A percentile compares a stretch with the other conserved stretches of the same genome.
Evolutionary conservation across 495 filamentous ascomycete species (phyloP).

Genomic region (Pyrenula aspistea): DNA sequence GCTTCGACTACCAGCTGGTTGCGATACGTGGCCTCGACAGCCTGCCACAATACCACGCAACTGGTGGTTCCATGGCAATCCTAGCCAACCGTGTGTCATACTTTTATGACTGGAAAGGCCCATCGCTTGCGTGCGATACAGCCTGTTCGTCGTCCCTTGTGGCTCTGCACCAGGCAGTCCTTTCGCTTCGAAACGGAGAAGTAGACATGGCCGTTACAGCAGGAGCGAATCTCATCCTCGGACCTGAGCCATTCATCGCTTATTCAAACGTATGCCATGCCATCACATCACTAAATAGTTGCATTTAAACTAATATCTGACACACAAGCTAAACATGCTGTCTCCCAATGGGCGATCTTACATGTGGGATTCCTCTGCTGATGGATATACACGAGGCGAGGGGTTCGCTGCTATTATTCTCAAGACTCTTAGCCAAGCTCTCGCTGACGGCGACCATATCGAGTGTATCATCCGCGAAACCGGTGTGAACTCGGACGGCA

Average conservation of each 20-base stretch:
- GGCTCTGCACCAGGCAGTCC: slow-evolving; percentile 27
- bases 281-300: slow-evolving; percentile 1
- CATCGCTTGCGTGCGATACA: slow-evolving; percentile 20
- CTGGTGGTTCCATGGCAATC: slow-evolving; percentile 14
- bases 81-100: slow-evolving; percentile 17
- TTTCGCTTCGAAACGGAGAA: slow-evolving; percentile 29
- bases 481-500: slow-evolving; percentile 14
- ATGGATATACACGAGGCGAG: slow-evolving; percentile 25
- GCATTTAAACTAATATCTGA: slow-evolving; percentile 11
- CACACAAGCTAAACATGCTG: slow-evolving; percentile 1
- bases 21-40: slow-evolving; percentile 17
- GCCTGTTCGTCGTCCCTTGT: slow-evolving; percentile 24
- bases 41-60: slow-evolving; percentile 4
- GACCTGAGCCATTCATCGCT: slow-evolving; percentile 4
- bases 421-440: slow-evolving; percentile 9
- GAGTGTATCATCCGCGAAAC: slow-evolving; percentile 12
- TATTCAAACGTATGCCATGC: slow-evolving; percentile 2
- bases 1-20: slow-evolving; percentile 13
- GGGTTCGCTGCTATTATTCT: slow-evolving; percentile 15
- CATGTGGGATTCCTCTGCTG: slow-evolving; percentile 16
- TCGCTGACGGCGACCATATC: slow-evolving; percentile 13
- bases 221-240: slow-evolving; percentile 26
- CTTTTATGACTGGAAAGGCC: slow-evolving; percentile 20
- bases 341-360: slow-evolving; percentile 3
- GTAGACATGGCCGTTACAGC: slow-evolving; percentile 21